phyloP scores from a whole-genome alignment of 1,139 yeast genomes.

The Geotrichum carabidarum region DNA sequence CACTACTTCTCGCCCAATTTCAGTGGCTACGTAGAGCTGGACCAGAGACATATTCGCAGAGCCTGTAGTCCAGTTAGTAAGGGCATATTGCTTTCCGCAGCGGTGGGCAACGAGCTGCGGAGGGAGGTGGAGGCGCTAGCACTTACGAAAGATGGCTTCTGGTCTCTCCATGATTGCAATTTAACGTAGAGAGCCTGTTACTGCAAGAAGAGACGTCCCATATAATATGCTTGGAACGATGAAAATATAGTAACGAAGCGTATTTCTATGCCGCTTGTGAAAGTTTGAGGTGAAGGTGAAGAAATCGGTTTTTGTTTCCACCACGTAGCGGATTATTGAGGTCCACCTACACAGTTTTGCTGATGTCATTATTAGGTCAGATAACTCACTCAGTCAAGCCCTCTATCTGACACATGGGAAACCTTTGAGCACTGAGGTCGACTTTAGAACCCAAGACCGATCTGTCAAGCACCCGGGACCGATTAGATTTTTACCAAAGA shows the following conservation, averaged over 20 bases:
- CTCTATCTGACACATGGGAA: too few relatives aligned
- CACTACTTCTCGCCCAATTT: conserved; percentile 81
- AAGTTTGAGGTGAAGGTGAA: background rate
- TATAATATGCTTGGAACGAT: too few relatives aligned
- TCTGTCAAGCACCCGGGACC: too few relatives aligned
- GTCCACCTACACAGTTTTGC: background rate
- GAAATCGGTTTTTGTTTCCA: background rate
- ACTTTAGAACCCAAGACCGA: too few relatives aligned
- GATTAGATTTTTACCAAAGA: too few relatives aligned
- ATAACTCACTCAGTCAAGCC: too few relatives aligned
- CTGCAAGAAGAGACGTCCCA: too few relatives aligned
- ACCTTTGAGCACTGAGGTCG: too few relatives aligned
- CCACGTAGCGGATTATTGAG: background rate
- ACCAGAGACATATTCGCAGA: conserved; percentile 94
- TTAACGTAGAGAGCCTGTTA: background rate
- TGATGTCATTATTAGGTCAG: background rate
- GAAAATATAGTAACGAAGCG: too few relatives aligned
- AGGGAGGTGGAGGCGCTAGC: background rate
- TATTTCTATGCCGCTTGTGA: background rate
- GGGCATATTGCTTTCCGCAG: background rate
- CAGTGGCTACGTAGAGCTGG: conserved; percentile 88
- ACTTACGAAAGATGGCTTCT: conserved; percentile 23
- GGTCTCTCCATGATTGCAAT: conserved; percentile 19
- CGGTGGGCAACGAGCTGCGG: background rate
- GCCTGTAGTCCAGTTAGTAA: conserved; percentile 37